Evolutionary conservation across 2,329 filamentous ascomycete species (phyloP).

Genomic region (Colletotrichum liaoningense): DNA sequence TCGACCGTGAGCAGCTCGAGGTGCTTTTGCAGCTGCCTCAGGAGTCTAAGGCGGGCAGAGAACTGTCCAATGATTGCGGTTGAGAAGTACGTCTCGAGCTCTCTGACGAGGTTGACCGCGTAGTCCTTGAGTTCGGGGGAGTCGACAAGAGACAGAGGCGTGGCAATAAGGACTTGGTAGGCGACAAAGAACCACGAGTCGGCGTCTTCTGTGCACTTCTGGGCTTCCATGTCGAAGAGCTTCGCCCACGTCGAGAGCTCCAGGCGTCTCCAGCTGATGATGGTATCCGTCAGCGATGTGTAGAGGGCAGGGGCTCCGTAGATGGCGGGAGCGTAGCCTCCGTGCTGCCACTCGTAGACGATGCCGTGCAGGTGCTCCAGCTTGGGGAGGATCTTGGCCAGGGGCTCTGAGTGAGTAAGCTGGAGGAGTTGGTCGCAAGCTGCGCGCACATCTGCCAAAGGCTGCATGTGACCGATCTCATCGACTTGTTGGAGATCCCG

Average conservation of each 20-base stretch:
- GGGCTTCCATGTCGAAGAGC: conserved; percentile 85
- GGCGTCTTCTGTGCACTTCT: conserved; percentile 81
- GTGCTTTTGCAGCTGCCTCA: conserved; percentile 74
- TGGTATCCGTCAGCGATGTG: conserved; percentile 80
- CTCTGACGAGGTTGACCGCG: conserved; percentile 76
- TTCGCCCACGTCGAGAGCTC: conserved; percentile 94
- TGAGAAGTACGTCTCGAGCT: conserved; percentile 82
- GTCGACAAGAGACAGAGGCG: conserved; percentile 74
- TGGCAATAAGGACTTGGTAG: conserved; percentile 87
- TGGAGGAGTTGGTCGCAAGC: conserved; percentile 81
- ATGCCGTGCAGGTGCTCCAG: conserved; percentile 88
- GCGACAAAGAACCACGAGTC: conserved; percentile 97
- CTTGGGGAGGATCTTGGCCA: conserved; percentile 87
- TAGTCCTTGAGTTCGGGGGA: conserved; percentile 72
- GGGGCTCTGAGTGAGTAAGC: conserved; percentile 82
- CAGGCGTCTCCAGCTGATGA: conserved; percentile 90
- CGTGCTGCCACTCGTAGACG: conserved; percentile 93
- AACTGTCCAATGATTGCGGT: conserved; percentile 87
- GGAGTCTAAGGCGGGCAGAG: conserved; percentile 75
- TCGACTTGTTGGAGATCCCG: conserved; percentile 74
- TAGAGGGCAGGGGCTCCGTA: conserved; percentile 78
- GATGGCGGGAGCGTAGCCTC: conserved; percentile 84
- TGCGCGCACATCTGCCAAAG: conserved; percentile 78
- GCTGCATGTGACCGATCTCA: conserved; percentile 80
- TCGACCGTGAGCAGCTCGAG: conserved; percentile 71